Conservation (phyloP, 768 basidiomycete species). For the Collybia sp. region DNA sequence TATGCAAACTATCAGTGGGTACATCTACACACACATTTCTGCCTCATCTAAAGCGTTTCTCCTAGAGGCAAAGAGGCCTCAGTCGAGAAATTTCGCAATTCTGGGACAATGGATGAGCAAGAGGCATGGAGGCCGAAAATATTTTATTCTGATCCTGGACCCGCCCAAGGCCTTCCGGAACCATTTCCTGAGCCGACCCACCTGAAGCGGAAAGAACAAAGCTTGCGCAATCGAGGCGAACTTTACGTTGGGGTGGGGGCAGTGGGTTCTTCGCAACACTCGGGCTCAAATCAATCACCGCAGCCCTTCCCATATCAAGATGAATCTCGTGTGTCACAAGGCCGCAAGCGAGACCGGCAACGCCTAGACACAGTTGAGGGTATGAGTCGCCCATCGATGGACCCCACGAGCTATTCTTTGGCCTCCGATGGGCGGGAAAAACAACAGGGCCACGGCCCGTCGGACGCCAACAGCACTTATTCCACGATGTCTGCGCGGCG, state of each 20-base stretch:
- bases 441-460: no score
- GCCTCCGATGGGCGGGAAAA: no score
- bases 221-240: conserved; percentile 71
- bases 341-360: no score
- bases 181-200: conserved; percentile 84
- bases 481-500: no score
- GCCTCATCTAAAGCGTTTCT: background rate
- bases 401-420: no score
- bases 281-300: no score
- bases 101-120: conserved; percentile 83
- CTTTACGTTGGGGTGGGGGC: conserved; percentile 39
- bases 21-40: background rate
- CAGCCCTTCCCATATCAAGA: no score
- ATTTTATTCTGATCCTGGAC: conserved; percentile 69
- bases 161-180: conserved; percentile 68
- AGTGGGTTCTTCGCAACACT: conserved; percentile 8
- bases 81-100: conserved; percentile 91
- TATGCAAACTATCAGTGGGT: conserved; percentile 91
- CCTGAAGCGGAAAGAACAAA: conserved; percentile 77
- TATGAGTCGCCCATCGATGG: no score
- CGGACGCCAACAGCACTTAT: no score
- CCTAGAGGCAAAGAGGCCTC: conserved; percentile 83
- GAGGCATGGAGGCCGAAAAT: conserved; percentile 84
- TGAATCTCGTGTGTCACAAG: no score
- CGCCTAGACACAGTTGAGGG: no score